Evolutionary conservation across 1,284 basidiomycete species (phyloP).

Genomic region (Thecaphora frezii): DNA sequence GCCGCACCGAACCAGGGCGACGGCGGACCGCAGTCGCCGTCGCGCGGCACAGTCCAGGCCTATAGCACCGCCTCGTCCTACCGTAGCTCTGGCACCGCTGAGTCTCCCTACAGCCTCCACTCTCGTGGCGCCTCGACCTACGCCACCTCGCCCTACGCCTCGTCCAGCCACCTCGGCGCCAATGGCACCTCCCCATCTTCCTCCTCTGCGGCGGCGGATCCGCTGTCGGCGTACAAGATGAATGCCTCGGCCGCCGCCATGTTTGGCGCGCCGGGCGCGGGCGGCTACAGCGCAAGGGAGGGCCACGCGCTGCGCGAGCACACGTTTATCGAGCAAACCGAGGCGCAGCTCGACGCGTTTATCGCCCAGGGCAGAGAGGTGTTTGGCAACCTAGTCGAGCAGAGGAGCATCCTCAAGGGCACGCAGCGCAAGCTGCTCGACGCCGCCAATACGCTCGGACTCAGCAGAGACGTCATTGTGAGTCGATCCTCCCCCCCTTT

Average conservation of each 20-base stretch:
- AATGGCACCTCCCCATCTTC: constrained; percentile 1
- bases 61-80: constrained; percentile 1
- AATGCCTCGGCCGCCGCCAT: constrained; percentile 49
- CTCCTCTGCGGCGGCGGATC: constrained; percentile 21
- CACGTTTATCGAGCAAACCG: constrained; percentile 55
- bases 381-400: constrained; percentile 56
- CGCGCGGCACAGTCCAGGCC: too few relatives aligned
- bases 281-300: constrained; percentile 38
- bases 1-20: too few relatives aligned
- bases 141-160: not conserved
- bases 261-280: constrained; percentile 27
- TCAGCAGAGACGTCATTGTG: constrained; percentile 55
- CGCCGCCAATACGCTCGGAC: constrained; percentile 53
- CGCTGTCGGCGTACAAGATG: constrained; percentile 53
- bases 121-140: constrained; percentile 20
- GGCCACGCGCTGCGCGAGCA: constrained; percentile 55
- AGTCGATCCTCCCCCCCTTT: constrained; percentile 1
- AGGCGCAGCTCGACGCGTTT: constrained; percentile 54
- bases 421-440: constrained; percentile 50
- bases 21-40: too few relatives aligned
- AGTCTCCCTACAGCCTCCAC: constrained; percentile 46
- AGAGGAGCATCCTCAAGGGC: constrained; percentile 54
- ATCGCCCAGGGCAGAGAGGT: constrained; percentile 56
- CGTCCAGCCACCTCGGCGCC: not conserved
- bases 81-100: constrained; percentile 17